Percentiles rank a stretch among this genome's conserved stretches.
phyloP scores from a whole-genome alignment of 2,329 filamentous ascomycete species.

The Xylariaceae sp. region DNA sequence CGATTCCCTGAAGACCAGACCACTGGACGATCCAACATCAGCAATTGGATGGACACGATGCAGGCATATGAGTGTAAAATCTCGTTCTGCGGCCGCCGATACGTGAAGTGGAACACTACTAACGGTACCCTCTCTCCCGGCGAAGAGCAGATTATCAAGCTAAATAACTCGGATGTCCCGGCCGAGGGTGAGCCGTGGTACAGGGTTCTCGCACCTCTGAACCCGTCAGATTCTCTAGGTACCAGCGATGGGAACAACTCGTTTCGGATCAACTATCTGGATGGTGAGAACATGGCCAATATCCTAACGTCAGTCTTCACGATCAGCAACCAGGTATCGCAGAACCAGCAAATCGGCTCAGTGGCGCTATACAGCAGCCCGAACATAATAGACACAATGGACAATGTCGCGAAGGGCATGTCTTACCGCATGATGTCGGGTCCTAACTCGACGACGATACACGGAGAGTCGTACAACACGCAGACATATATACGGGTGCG shows the following conservation, averaged over 20 bases:
- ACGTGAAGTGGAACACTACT: slow-evolving; percentile 2
- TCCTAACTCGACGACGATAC: slow-evolving; percentile 13
- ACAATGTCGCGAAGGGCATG: slow-evolving; percentile 17
- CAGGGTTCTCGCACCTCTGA: slow-evolving; percentile 2
- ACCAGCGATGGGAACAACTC: slow-evolving; percentile 9
- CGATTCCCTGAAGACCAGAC: slow-evolving; percentile 5
- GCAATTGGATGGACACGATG: slow-evolving; percentile 10
- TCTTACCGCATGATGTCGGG: slow-evolving; percentile 24
- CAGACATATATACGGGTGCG: slow-evolving; percentile 14
- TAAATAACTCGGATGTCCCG: slow-evolving; percentile 17
- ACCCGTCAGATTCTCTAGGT: slow-evolving; percentile 9
- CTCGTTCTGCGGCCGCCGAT: slow-evolving; percentile 15
- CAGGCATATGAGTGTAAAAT: slow-evolving; percentile 18
- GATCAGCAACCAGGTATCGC: neutral
- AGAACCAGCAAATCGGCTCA: slow-evolving; percentile 7
- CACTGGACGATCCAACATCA: neutral
- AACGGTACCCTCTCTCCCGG: slow-evolving; percentile 9
- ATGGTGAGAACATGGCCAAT: slow-evolving; percentile 15
- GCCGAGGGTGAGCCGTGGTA: neutral
- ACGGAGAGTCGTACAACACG: slow-evolving; percentile 3
- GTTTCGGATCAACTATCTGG: slow-evolving; percentile 15
- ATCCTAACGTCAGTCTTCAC: slow-evolving; percentile 10
- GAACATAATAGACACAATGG: slow-evolving; percentile 9
- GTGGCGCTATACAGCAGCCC: slow-evolving; percentile 12
- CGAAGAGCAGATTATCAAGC: slow-evolving; percentile 15